Percentiles rank a stretch among this genome's conserved stretches.
Evolutionary conservation across 768 basidiomycete species (phyloP).

Genomic region (Tulasnella calospora): DNA sequence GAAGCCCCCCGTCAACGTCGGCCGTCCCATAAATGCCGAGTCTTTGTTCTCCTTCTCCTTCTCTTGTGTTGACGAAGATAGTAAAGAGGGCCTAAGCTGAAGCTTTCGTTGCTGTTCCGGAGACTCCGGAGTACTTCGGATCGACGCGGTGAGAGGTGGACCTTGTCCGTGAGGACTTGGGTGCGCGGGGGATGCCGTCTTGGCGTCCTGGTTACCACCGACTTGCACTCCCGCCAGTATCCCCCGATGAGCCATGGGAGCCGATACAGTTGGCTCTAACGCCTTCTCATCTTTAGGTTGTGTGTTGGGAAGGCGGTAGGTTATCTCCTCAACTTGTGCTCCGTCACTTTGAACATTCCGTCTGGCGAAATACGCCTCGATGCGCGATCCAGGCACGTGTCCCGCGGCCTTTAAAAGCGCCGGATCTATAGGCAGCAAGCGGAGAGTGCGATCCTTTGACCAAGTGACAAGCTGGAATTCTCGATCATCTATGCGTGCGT

Average conservation of each 20-base stretch:
- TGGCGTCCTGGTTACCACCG: not conserved
- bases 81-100: not conserved
- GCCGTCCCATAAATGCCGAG: constrained; percentile 1
- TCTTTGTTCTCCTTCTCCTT: not conserved
- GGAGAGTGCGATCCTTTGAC: constrained; percentile 86
- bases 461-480: constrained; percentile 64
- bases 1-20: constrained; percentile 33
- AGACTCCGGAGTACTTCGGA: not conserved
- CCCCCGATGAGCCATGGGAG: constrained; percentile 19
- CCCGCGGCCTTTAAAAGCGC: constrained; percentile 53
- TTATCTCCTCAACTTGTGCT: not conserved
- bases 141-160: not conserved
- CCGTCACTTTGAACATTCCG: not conserved
- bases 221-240: constrained; percentile 25
- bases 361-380: constrained; percentile 25
- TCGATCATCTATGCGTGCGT: constrained; percentile 43
- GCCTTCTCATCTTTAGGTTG: constrained; percentile 3
- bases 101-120: not conserved
- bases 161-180: not conserved
- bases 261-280: constrained; percentile 19
- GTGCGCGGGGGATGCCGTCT: not conserved
- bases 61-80: not conserved
- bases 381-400: constrained; percentile 26
- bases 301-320: constrained; percentile 10
- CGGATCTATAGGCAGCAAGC: constrained; percentile 81